phyloP scores from a whole-genome alignment of 1,139 yeast species.

The Hyphopichia khmerensis region DNA sequence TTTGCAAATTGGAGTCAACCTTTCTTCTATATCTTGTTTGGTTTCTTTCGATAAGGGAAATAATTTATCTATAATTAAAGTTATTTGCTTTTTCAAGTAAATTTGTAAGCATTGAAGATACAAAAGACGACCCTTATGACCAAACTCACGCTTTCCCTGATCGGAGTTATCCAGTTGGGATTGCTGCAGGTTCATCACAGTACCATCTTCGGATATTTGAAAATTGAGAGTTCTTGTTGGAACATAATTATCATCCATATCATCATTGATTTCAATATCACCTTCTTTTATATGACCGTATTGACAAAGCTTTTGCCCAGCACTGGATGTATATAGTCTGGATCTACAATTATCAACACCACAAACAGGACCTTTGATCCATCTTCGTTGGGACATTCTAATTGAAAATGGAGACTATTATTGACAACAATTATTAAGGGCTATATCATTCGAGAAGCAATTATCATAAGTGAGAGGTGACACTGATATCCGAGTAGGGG shows the following conservation, averaged over 20 bases:
- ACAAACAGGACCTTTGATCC: conserved; percentile 77
- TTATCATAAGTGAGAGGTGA: too few species aligned
- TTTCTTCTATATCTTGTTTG: conserved; percentile 18
- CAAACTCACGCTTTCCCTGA: conserved; percentile 34
- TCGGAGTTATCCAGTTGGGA: background rate
- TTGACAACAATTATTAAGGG: too few species aligned
- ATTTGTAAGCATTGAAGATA: conserved; percentile 55
- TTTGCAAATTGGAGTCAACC: conserved; percentile 2
- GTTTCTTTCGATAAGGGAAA: conserved; percentile 14
- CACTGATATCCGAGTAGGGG: too few species aligned
- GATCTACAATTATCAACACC: conserved; percentile 90
- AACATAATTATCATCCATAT: conserved; percentile 54
- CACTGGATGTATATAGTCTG: conserved; percentile 63
- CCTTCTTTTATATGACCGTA: conserved; percentile 89
- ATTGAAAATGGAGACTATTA: background rate
- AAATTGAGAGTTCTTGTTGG: conserved; percentile 56
- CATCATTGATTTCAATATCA: conserved; percentile 74
- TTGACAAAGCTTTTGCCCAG: conserved; percentile 82
- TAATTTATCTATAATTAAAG: conserved; percentile 16
- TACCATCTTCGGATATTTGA: conserved; percentile 16
- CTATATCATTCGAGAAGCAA: background rate
- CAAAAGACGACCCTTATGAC: conserved; percentile 50
- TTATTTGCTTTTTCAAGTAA: conserved; percentile 50
- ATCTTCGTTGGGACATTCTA: conserved; percentile 29
- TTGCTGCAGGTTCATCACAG: conserved; percentile 2